phyloP scores from a whole-genome alignment of 345 rosid genomes.

The Cardamine occulta region DNA sequence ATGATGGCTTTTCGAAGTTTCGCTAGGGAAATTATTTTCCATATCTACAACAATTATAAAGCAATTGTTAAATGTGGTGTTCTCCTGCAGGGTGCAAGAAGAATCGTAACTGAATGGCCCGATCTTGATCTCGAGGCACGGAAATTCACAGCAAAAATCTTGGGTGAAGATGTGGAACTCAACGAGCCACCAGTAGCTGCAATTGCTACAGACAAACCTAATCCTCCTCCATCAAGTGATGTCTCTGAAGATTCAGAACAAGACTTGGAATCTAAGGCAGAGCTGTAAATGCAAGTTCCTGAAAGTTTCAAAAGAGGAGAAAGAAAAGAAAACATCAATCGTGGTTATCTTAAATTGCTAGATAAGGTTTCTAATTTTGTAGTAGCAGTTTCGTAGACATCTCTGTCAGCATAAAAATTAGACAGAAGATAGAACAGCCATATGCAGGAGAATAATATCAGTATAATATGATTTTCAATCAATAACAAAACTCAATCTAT shows the following conservation, averaged over 20 bases:
- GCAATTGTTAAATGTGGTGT: background rate
- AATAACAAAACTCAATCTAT: background rate
- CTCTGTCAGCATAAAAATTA: constrained; percentile 12
- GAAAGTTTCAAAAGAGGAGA: constrained; percentile 22
- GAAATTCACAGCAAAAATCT: constrained; percentile 68
- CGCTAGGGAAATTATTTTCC: background rate
- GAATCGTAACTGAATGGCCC: constrained; percentile 88
- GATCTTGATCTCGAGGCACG: constrained; percentile 80
- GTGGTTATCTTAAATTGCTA: background rate
- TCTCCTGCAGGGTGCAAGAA: constrained; percentile 74
- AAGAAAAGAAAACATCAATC: constrained; percentile 23
- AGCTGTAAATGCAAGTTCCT: constrained; percentile 51
- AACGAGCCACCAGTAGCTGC: constrained; percentile 48
- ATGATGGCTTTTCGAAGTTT: constrained; percentile 11
- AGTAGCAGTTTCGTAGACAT: constrained; percentile 29
- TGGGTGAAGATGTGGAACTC: constrained; percentile 70
- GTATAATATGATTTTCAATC: background rate
- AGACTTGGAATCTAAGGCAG: constrained; percentile 74
- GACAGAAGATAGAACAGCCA: background rate
- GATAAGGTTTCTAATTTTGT: constrained; percentile 31
- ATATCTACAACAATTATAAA: background rate
- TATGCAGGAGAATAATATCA: constrained; percentile 9
- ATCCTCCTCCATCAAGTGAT: constrained; percentile 37
- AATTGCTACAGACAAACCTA: constrained; percentile 33
- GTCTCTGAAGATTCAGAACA: constrained; percentile 40